Evolutionary conservation across 495 filamentous ascomycete genomes (phyloP).

Genomic region (Hypoxylon rickii): DNA sequence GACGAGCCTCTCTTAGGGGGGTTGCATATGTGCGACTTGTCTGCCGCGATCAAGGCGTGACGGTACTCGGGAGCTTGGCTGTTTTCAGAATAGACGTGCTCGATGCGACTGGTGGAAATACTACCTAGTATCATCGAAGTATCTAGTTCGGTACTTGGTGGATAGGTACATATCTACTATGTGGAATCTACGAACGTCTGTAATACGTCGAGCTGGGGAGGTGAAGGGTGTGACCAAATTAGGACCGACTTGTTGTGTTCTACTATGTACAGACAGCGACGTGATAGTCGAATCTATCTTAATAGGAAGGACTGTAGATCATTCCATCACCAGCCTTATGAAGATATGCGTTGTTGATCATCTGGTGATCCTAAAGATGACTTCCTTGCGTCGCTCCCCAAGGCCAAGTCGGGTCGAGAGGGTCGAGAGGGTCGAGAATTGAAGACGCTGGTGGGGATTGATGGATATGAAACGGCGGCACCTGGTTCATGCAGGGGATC

Average conservation of each 20-base stretch:
- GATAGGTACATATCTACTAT: no score
- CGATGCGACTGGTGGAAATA: slow-evolving; percentile 1
- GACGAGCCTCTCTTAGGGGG: background rate
- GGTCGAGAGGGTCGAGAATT: slow-evolving; percentile 9
- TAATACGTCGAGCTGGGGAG: no score
- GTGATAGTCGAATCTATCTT: no score
- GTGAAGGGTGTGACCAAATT: background rate
- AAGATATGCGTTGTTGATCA: slow-evolving; percentile 8
- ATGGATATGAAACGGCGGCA: slow-evolving; percentile 22
- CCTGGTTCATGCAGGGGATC: slow-evolving; percentile 18
- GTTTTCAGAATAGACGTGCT: slow-evolving; percentile 15
- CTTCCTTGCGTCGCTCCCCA: slow-evolving; percentile 19
- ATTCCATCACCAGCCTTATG: slow-evolving; percentile 5
- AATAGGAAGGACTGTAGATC: slow-evolving; percentile 1
- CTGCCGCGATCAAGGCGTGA: no score
- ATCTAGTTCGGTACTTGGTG: no score
- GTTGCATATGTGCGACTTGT: background rate
- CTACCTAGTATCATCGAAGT: background rate
- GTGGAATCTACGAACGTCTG: background rate
- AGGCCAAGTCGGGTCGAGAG: no score
- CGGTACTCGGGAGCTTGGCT: slow-evolving; percentile 19
- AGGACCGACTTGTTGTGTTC: background rate
- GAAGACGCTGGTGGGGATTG: slow-evolving; percentile 13
- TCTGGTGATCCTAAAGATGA: slow-evolving; percentile 13
- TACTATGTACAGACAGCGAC: background rate